A percentile compares a stretch with the other conserved stretches of the same genome.
Conservation (phyloP, 164 flowering plant species). For the Vitis rupestris region DNA sequence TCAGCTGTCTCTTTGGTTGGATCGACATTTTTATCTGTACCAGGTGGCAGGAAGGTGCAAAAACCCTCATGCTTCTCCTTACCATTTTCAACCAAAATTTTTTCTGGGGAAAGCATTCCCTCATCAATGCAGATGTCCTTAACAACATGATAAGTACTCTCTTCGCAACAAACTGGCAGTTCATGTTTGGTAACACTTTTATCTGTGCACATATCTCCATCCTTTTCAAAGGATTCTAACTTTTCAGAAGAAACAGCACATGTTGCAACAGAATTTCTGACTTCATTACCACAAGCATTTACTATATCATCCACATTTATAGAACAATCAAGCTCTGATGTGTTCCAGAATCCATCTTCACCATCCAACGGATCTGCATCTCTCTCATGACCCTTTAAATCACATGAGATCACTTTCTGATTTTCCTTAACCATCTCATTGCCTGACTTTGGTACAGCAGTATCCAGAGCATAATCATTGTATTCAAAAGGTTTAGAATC, state of each 20-base stretch:
- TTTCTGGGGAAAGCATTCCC: conserved; percentile 43
- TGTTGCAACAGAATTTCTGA: conserved; percentile 12
- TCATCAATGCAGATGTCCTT: conserved; percentile 71
- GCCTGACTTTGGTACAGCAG: conserved; percentile 14
- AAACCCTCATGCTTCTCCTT: conserved; percentile 15
- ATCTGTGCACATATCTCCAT: conserved; percentile 35
- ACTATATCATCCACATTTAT: conserved; percentile 16
- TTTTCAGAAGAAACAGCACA: conserved; percentile 10
- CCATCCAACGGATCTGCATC: conserved; percentile 13
- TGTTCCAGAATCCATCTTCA: conserved; percentile 16
- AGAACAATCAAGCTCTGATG: conserved; percentile 17
- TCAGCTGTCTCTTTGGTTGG: conserved; percentile 16
- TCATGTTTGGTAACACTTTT: conserved; percentile 47
- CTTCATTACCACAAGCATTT: conserved; percentile 11
- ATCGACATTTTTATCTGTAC: conserved; percentile 19
- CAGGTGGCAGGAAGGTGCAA: conserved; percentile 16
- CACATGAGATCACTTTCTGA: conserved; percentile 17
- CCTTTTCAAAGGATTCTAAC: conserved; percentile 25
- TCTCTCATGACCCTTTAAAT: conserved; percentile 11
- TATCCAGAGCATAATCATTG: conserved; percentile 22
- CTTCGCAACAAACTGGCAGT: conserved; percentile 49
- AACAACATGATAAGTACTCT: conserved; percentile 30
- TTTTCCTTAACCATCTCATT: conserved; percentile 21
- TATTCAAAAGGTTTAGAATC: conserved; percentile 15
- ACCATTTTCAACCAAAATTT: conserved; percentile 30